A percentile compares a stretch with the other conserved stretches of the same genome.
phyloP scores from a whole-genome alignment of 2,329 filamentous ascomycete genomes.

The Penicillium sp. region DNA sequence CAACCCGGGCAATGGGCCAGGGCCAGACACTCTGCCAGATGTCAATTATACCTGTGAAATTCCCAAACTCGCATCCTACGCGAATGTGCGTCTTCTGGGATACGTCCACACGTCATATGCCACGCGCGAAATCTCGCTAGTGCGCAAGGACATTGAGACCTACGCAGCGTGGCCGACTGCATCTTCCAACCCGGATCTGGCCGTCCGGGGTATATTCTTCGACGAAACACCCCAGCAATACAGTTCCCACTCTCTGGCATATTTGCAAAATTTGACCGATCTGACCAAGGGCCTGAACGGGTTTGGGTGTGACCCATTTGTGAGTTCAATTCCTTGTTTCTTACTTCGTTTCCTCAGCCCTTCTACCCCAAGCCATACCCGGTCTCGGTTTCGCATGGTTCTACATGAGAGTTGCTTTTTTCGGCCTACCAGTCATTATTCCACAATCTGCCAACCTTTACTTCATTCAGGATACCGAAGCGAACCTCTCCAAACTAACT shows the following conservation, averaged over 20 bases:
- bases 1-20: conserved; percentile 48
- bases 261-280: conserved; percentile 31
- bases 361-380: neutral
- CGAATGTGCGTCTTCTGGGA: conserved; percentile 48
- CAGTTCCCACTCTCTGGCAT: conserved; percentile 27
- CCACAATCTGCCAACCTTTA: neutral
- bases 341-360: neutral
- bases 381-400: neutral
- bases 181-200: conserved; percentile 34
- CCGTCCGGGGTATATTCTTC: conserved; percentile 47
- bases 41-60: conserved; percentile 43
- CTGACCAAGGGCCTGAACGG: conserved; percentile 30
- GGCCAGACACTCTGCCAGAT: conserved; percentile 40
- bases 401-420: neutral
- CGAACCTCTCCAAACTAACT: conserved; percentile 10
- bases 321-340: conserved; percentile 26
- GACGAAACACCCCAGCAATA: conserved; percentile 45
- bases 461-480: neutral
- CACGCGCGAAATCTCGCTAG: conserved; percentile 37
- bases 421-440: neutral
- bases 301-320: conserved; percentile 36
- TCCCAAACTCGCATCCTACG: conserved; percentile 36
- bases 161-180: conserved; percentile 44
- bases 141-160: conserved; percentile 42
- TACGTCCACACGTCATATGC: conserved; percentile 51